phyloP scores from a whole-genome alignment of 768 basidiomycete species.

The Suillus tomentosus region DNA sequence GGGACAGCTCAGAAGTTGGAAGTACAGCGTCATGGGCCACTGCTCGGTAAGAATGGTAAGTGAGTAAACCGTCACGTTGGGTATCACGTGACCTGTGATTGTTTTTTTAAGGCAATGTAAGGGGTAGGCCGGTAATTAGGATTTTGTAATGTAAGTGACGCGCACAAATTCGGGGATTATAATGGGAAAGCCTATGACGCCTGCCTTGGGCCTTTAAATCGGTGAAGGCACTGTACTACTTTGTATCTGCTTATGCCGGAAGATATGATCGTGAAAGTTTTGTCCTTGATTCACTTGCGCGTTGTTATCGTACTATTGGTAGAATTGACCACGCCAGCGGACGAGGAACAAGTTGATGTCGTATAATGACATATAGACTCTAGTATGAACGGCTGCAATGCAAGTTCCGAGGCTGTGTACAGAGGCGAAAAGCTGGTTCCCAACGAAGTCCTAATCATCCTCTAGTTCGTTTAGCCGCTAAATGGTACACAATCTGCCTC shows the following conservation, averaged over 20 bases:
- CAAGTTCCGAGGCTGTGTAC: neutral
- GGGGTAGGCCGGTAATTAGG: no score
- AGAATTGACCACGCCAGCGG: neutral
- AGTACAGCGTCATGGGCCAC: no score
- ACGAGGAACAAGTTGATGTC: neutral
- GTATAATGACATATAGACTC: neutral
- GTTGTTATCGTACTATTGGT: neutral
- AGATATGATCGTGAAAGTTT: neutral
- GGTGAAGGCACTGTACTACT: no score
- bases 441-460: neutral
- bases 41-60: no score
- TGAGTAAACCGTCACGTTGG: no score
- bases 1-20: no score
- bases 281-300: neutral
- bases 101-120: no score
- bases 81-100: no score
- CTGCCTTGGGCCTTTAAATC: no score
- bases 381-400: neutral
- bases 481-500: neutral
- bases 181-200: no score
- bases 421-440: neutral
- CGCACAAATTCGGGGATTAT: no score
- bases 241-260: neutral
- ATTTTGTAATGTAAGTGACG: no score
- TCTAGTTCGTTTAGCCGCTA: neutral